Evolutionary conservation across 2,329 filamentous ascomycete genomes (phyloP), one percentile per base, ranked within the genome.

Genomic region (Colletotrichum melonis): DNA sequence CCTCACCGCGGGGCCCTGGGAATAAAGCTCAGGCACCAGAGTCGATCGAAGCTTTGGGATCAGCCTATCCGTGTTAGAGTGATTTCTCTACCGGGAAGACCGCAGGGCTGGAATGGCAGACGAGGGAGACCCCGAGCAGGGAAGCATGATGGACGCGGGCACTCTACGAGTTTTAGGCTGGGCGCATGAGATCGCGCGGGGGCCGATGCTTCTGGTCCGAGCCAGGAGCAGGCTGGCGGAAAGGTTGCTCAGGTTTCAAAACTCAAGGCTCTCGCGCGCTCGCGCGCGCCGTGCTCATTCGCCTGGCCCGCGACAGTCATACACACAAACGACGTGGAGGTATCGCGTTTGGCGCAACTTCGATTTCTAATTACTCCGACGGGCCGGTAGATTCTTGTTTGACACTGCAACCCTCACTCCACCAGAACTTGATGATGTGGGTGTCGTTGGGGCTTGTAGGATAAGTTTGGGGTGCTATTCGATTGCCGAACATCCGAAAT

Each of bases 151-250:
- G 67, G 55, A 65, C 70, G 58, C 35, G 54, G 62, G 28, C 38
- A 66, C 35, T 58, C 9, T 22, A 16, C 14, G 60, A 22, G 55
- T 73, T 65, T 70, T 65, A 60, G 70, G 49, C 16, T 28, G 56
- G 35, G 35, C 42, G 67, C 55, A 56, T 24, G 46, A 57, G 59
- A 56, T 62, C 70, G 59, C 67, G n/a, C 26, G 60, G 59, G 42
- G 60, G 60, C 60, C 46, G 70, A 57, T 56, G 70, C 67, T 64
- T 62, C 16, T 30, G 46, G 46, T 60, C 67, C 60, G 69, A 70
- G 67, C 58, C 28, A 72, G 55, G 55, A 62, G 59, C 24, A 35
- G 24, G 49, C 63, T 62, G 49, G 54, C 56, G 57, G 22, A 55
- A 63, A 63, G 30, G 32, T 35, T 35, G 58, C 59, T 49, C 46